Base-by-base conservation (phyloP, 106 monocot species). In the Narthecium ossifragum region DNA sequence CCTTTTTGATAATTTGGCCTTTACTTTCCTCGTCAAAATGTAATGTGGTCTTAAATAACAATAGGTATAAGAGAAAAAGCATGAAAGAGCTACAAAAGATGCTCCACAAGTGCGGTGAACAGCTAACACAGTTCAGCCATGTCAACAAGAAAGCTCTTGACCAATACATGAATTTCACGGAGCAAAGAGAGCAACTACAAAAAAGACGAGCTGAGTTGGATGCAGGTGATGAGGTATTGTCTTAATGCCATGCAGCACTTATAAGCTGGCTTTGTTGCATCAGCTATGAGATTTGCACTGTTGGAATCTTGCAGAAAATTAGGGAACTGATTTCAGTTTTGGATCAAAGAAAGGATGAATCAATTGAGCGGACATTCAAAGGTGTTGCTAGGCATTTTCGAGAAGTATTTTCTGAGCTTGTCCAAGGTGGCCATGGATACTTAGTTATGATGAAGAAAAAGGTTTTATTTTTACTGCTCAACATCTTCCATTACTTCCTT, bases 361-460 rank as follows among this genome's bases (percentile, higher is more conserved):
- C 96, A 46, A 98, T 98, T 49, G 96, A 98, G 57, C 80, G 96
- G 0, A 98, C 96, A 61, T 98, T 98, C 62, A 98, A 98, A 74
- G 96, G 96, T 52, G 96, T 98, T 4, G 90, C 90, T 34, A 87
- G 86, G 64, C 86, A 98, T 74, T 98, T 98, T 34, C 80, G 90
- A 57, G 96, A 98, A 75, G 96, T 84, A 47, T 98, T 98, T 65
- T 69, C 90, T 46, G 96, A 98, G 61, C 87, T 98, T 45, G 96
- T 98, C 59, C 90, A 90, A 75, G 96, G 90, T 67, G 96, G 96
- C 11, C 87, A 91, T 79, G 96, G 87, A 15, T 78, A 78, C 54
- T 79, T 98, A 73, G 90, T 98, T 71, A 98, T 98, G 90, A 98
- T 98, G 96, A 98, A 87, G 74, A 98, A 98, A 77, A 98, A 79